Base-by-base conservation (phyloP, 257 asterid genomes). In the Schizonepeta tenuifolia region DNA sequence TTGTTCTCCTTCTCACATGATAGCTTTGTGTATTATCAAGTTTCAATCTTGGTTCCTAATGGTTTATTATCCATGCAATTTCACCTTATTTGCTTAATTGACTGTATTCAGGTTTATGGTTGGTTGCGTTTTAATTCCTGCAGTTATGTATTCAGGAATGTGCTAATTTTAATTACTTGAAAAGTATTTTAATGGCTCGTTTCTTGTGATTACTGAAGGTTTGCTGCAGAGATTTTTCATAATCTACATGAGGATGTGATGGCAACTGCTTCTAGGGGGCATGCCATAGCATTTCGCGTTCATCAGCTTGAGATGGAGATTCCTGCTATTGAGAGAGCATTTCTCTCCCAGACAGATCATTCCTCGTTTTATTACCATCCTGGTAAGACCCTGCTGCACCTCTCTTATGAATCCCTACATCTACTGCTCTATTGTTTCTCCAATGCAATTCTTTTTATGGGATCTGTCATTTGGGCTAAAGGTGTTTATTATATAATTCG, bases 181-280 rank as follows among this genome's bases (percentile, higher is more conserved):
- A 31, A 50, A 75, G 60, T 17, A 80, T 72, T 11, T 51, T 73
- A 56, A 71, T 65, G 49, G 62, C 69, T 73, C 65, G 47, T 77
- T 72, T 70, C 71, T 80, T 85, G 85, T 82, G 71, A 78, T 75
- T 75, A 9, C 74, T 82, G 81, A 81, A 95, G 99, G 90, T 95
- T 92, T 86, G 99, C 99, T 21, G 96, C 99, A 4, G 96, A 88
- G 83, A 82, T 92, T 78, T 95, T 95, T 82, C 97, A 86, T 76
- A 86, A 88, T 74, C 87, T 95, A 43, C 97, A 95, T 54, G 98
- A 92, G 69, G 93, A 95, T 71, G 94, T 92, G 76, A 81, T 87
- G 93, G 89, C 77, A 67, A 95, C 99, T 80, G 93, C 99, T 78
- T 82, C 98, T 65, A 90, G 96, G 80, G 98, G 99, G 76, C 97